Conservation (phyloP, 2,329 filamentous ascomycete species). For the Orbilia javanica region DNA sequence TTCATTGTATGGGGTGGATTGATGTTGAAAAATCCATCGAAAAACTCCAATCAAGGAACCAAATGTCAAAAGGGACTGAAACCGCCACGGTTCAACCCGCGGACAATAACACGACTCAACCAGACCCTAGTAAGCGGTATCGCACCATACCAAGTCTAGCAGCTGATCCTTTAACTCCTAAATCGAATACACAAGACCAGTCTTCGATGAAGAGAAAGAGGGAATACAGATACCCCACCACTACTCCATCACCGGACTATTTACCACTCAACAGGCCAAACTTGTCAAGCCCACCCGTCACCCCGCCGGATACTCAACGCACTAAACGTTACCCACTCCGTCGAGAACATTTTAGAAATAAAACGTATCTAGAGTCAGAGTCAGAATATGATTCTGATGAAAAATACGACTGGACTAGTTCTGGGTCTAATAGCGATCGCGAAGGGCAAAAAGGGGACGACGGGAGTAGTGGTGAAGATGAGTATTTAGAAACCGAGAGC, state of each 20-base stretch:
- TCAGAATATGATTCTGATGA: not conserved
- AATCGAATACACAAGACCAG: not conserved
- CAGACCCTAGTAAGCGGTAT: not conserved
- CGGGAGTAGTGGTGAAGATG: not conserved
- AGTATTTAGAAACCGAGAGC: not conserved
- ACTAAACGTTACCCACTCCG: not conserved
- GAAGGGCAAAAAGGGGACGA: not conserved
- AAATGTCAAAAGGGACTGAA: not conserved
- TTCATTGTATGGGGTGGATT: not conserved
- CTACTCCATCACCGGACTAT: not conserved
- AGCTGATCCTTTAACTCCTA: not conserved
- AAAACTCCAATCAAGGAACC: not conserved
- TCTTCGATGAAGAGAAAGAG: not conserved
- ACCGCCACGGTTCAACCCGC: not conserved
- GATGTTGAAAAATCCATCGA: not conserved
- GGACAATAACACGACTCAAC: not conserved
- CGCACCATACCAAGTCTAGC: not conserved
- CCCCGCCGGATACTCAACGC: not conserved
- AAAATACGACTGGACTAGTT: too few relatives aligned
- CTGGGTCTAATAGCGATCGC: not conserved
- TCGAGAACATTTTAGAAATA: not conserved
- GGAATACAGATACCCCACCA: not conserved
- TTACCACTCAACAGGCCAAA: not conserved
- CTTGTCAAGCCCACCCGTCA: not conserved
- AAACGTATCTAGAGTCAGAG: not conserved